phyloP scores from a whole-genome alignment of 345 rosid genomes.

The Sonneratia alba region DNA sequence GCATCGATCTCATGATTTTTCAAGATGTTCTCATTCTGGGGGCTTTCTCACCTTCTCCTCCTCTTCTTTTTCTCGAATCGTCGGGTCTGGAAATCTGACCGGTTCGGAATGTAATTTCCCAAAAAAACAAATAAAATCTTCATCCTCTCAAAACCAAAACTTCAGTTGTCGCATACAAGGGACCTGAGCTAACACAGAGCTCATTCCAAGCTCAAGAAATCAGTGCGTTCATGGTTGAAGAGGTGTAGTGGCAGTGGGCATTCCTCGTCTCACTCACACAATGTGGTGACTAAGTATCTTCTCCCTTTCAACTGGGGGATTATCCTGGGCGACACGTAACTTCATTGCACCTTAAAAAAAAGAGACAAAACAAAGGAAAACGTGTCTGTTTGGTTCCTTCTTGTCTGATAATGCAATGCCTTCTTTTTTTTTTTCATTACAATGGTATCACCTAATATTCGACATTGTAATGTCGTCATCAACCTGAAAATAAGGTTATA shows the following conservation, averaged over 20 bases:
- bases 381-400: not conserved
- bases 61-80: not conserved
- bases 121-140: not conserved
- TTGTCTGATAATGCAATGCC: too few species aligned
- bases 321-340: not conserved
- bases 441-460: too few species aligned
- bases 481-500: too few species aligned
- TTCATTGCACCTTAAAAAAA: not conserved
- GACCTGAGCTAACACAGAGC: not conserved
- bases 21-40: not conserved
- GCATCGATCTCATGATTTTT: not conserved
- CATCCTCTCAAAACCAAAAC: not conserved
- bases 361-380: too few species aligned
- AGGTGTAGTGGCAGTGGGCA: not conserved
- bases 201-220: not conserved
- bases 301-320: slow-evolving; percentile 1
- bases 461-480: too few species aligned
- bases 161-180: not conserved
- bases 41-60: not conserved
- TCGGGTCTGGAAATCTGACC: not conserved
- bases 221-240: not conserved
- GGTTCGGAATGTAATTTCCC: not conserved
- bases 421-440: too few species aligned
- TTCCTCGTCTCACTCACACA: not conserved
- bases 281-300: not conserved